phyloP scores from a whole-genome alignment of 305 asterid species.

The Coffea humblotiana region DNA sequence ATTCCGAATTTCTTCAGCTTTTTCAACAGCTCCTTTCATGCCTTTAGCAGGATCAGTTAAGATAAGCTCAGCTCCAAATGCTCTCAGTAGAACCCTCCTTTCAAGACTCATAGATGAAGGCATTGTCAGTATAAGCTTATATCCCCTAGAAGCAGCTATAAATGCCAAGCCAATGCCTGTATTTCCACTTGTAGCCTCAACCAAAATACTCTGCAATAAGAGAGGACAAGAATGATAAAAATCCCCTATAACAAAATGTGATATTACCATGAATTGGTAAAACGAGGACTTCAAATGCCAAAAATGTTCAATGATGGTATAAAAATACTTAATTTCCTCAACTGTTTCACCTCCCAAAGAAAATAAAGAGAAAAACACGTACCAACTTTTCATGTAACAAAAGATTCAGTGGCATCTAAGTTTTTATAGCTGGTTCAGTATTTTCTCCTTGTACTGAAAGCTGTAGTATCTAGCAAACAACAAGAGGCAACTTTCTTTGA shows the following conservation, averaged over 20 bases:
- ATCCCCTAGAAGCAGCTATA: slow-evolving; percentile 95
- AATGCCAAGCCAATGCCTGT: slow-evolving; percentile 98
- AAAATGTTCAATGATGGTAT: neutral
- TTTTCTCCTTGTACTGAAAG: neutral
- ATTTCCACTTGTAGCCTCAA: slow-evolving; percentile 98
- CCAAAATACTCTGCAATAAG: slow-evolving; percentile 72
- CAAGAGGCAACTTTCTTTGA: neutral
- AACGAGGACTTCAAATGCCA: slow-evolving; percentile 3
- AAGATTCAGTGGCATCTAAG: neutral
- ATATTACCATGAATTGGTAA: neutral
- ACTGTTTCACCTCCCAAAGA: neutral
- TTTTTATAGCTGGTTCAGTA: neutral
- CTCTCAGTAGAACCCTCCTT: slow-evolving; percentile 94
- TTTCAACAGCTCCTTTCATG: slow-evolving; percentile 91
- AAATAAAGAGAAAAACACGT: too few relatives aligned
- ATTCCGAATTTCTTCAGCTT: slow-evolving; percentile 83
- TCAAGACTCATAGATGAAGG: slow-evolving; percentile 99
- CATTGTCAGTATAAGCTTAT: slow-evolving; percentile 96
- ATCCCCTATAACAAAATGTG: neutral
- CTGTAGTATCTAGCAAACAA: neutral
- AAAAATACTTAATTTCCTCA: neutral
- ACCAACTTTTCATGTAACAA: neutral
- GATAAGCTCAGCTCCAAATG: slow-evolving; percentile 95
- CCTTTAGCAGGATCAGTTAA: slow-evolving; percentile 92
- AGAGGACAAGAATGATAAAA: slow-evolving; percentile 1